phyloP scores from a whole-genome alignment of 306 rosid genomes.

The Citrullus colocynthis region DNA sequence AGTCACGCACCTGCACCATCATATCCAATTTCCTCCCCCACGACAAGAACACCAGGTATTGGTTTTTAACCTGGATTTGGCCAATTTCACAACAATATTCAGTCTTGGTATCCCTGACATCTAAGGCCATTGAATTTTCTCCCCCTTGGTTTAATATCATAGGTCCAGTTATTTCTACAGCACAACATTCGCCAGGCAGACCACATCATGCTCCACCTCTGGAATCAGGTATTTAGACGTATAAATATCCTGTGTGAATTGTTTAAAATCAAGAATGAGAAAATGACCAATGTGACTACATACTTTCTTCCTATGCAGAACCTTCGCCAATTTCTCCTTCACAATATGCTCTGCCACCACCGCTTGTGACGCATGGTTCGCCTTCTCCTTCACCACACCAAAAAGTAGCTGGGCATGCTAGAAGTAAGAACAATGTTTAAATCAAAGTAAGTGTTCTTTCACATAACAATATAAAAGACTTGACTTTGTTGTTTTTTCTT shows the following conservation, averaged over 20 bases:
- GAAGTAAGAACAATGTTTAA: slow-evolving; percentile 37
- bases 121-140: background rate
- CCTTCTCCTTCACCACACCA: slow-evolving; percentile 54
- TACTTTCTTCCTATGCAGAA: slow-evolving; percentile 16
- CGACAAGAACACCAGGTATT: slow-evolving; percentile 40
- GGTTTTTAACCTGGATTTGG: slow-evolving; percentile 7
- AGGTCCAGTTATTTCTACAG: slow-evolving; percentile 50
- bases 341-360: slow-evolving; percentile 13
- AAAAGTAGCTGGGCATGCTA: slow-evolving; percentile 28
- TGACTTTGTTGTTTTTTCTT: background rate
- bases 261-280: slow-evolving; percentile 12
- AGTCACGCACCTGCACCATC: slow-evolving; percentile 57
- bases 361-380: slow-evolving; percentile 35
- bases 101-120: background rate
- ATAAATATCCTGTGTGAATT: slow-evolving; percentile 6
- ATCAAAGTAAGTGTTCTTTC: background rate
- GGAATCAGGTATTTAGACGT: slow-evolving; percentile 35
- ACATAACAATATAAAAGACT: background rate
- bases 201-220: slow-evolving; percentile 44
- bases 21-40: slow-evolving; percentile 35
- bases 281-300: background rate
- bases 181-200: slow-evolving; percentile 17
- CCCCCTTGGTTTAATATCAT: background rate
- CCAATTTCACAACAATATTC: background rate
- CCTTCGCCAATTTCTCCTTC: slow-evolving; percentile 38